phyloP scores from a whole-genome alignment of 352 stramenopile genomes.

The Pythium apleroticum region DNA sequence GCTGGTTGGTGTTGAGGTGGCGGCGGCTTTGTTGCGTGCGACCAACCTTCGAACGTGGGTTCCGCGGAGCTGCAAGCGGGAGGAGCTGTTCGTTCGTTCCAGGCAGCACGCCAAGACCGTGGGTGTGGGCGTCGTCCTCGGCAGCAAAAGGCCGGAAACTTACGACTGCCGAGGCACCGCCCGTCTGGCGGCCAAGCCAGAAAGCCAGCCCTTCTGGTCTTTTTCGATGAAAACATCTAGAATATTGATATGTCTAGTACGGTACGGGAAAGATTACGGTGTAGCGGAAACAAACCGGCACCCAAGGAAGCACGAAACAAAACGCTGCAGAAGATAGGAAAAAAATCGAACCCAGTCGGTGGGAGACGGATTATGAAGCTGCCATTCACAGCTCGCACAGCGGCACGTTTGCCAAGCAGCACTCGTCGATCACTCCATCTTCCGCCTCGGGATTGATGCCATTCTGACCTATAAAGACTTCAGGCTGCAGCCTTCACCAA shows the following conservation, averaged over 20 bases:
- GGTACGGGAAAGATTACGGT: slow-evolving; percentile 22
- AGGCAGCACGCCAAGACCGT: not conserved
- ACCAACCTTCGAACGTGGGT: slow-evolving; percentile 4
- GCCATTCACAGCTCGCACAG: too few species aligned
- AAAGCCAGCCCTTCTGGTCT: slow-evolving; percentile 23
- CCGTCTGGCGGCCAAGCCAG: slow-evolving; percentile 13
- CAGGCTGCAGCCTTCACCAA: not conserved
- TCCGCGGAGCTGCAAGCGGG: slow-evolving; percentile 4
- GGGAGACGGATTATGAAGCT: not conserved
- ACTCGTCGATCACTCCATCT: not conserved
- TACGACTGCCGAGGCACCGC: slow-evolving; percentile 14
- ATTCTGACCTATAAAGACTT: too few species aligned
- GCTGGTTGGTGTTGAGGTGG: not conserved
- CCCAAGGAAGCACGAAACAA: slow-evolving; percentile 5
- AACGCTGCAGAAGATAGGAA: slow-evolving; percentile 5
- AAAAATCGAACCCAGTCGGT: slow-evolving; percentile 17
- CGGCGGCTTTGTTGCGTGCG: not conserved
- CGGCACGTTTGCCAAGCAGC: too few species aligned
- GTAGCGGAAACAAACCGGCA: not conserved
- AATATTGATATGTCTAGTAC: slow-evolving; percentile 21
- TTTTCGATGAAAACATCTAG: slow-evolving; percentile 7
- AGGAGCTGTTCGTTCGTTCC: slow-evolving; percentile 1
- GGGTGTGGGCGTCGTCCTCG: slow-evolving; percentile 16
- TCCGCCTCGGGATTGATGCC: too few species aligned
- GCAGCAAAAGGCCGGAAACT: slow-evolving; percentile 26